phyloP scores from a whole-genome alignment of 192 early-diverging fungal genomes.

The Podila clonocystis region DNA sequence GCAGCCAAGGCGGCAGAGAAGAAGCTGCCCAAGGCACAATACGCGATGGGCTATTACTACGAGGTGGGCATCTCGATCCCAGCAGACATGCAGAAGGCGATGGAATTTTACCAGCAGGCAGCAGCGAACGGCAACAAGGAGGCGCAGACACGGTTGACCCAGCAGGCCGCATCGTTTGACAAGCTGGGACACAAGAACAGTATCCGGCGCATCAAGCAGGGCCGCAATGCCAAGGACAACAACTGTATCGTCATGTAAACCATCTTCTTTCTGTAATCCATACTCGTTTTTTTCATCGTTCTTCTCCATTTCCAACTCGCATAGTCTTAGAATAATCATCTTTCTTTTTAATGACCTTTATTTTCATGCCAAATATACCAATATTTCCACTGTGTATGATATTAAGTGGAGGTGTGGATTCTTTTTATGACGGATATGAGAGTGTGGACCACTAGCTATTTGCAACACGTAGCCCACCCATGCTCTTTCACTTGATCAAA shows the following conservation, averaged over 20 bases:
- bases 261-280: background rate
- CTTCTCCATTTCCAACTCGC: too few species aligned
- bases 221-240: constrained; percentile 16
- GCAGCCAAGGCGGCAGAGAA: constrained; percentile 83
- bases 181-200: constrained; percentile 20
- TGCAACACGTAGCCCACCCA: too few species aligned
- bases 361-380: too few species aligned
- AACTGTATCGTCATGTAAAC: constrained; percentile 41
- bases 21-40: constrained; percentile 84
- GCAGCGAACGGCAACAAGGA: constrained; percentile 51
- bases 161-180: background rate
- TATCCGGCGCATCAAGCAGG: constrained; percentile 23
- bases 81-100: constrained; percentile 61
- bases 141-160: constrained; percentile 37
- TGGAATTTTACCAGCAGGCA: constrained; percentile 64
- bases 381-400: too few species aligned
- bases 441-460: too few species aligned
- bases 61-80: constrained; percentile 79
- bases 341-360: too few species aligned
- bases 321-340: too few species aligned
- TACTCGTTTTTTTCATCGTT: too few species aligned
- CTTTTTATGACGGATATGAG: too few species aligned
- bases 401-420: too few species aligned
- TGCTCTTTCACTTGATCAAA: too few species aligned
- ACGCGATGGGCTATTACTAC: constrained; percentile 91